phyloP scores from a whole-genome alignment of 129 eudicot species.

The Mikania micrantha region DNA sequence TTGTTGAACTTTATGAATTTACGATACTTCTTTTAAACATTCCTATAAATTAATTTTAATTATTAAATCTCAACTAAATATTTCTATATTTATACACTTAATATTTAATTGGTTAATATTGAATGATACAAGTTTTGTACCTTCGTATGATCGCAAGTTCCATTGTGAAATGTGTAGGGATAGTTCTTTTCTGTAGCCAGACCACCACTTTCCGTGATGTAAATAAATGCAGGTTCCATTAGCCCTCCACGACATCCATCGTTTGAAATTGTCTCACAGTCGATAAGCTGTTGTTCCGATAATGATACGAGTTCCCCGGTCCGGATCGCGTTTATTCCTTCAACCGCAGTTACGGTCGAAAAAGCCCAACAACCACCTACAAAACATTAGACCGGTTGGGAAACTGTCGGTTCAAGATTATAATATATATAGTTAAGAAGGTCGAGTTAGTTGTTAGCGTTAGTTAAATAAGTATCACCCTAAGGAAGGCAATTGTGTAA shows the following conservation, averaged over 20 bases:
- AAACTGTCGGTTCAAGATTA: not conserved
- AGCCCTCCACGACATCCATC: slow-evolving; percentile 67
- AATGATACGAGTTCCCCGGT: slow-evolving; percentile 45
- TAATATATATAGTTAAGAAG: too few species aligned
- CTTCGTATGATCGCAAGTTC: slow-evolving; percentile 48
- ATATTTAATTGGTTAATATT: too few species aligned
- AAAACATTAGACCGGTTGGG: too few species aligned
- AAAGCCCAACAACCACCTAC: slow-evolving; percentile 82
- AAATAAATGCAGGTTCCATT: slow-evolving; percentile 62
- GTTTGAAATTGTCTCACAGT: slow-evolving; percentile 46
- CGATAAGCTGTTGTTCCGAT: slow-evolving; percentile 70
- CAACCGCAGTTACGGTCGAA: slow-evolving; percentile 59
- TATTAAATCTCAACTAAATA: too few species aligned
- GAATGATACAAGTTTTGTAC: too few species aligned
- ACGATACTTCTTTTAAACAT: too few species aligned
- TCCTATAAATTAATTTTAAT: too few species aligned
- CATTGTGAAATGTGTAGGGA: slow-evolving; percentile 52
- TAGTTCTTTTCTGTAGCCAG: slow-evolving; percentile 41
- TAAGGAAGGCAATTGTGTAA: too few species aligned
- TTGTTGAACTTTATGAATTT: too few species aligned
- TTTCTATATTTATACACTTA: too few species aligned
- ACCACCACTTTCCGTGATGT: slow-evolving; percentile 44
- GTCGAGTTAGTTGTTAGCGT: too few species aligned
- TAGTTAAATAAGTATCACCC: too few species aligned
- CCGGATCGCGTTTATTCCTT: slow-evolving; percentile 62